These are phyloP conservation scores for Cercophora newfieldiana DNA, from an alignment of 495 filamentous ascomycete species.

Conservation along the genomic window DNA sequence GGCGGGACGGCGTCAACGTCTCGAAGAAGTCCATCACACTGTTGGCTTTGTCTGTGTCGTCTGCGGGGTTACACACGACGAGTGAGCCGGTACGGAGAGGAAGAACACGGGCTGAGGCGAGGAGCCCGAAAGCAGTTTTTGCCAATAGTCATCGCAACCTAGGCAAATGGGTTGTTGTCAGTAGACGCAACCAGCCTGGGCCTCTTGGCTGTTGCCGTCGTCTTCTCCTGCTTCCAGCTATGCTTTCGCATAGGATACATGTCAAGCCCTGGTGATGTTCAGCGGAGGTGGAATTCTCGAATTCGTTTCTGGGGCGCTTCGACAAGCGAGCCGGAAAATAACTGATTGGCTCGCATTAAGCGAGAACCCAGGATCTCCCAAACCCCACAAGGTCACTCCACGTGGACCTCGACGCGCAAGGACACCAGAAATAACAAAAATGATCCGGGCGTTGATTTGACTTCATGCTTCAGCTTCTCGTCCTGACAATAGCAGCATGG, in stretches of 20 bases:
- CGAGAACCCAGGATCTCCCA: conserved; percentile 33
- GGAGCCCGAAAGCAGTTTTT: no score
- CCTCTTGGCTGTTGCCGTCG: no score
- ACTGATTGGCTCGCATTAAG: conserved; percentile 49
- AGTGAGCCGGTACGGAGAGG: neutral
- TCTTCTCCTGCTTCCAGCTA: neutral
- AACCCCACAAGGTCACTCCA: conserved; percentile 1
- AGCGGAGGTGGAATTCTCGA: conserved; percentile 4
- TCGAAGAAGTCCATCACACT: neutral
- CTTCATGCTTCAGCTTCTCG: neutral
- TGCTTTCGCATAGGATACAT: neutral
- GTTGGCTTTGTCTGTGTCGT: neutral
- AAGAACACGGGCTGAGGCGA: neutral
- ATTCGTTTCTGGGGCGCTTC: conserved; percentile 25
- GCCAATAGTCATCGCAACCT: no score
- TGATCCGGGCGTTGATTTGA: neutral
- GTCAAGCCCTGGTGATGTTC: neutral
- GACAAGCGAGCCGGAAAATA: conserved; percentile 48
- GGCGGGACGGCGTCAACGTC: neutral
- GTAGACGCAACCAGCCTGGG: no score
- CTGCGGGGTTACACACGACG: neutral
- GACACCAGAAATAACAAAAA: neutral
- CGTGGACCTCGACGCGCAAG: neutral
- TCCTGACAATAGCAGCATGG: no score
- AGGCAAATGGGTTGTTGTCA: no score